Conservation (phyloP, 371 early-diverging fungal species). For the Lichtheimia corymbifera region DNA sequence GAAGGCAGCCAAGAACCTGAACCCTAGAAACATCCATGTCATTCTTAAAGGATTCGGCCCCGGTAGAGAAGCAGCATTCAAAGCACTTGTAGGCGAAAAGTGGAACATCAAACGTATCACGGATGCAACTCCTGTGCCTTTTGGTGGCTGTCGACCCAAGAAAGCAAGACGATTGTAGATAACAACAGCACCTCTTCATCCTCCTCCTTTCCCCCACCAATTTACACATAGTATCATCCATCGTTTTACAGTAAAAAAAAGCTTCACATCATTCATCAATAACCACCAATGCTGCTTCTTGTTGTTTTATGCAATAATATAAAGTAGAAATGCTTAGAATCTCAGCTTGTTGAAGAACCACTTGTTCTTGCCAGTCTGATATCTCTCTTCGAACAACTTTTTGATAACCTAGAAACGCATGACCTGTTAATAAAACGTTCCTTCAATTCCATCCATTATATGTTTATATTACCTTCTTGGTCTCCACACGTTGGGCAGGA, state of each 20-base stretch:
- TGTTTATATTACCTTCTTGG: constrained; percentile 71
- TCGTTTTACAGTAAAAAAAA: background rate
- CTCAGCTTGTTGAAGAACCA: constrained; percentile 99
- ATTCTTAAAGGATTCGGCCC: constrained; percentile 90
- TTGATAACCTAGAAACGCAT: constrained; percentile 63
- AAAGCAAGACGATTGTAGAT: constrained; percentile 85
- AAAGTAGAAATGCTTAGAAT: constrained; percentile 67
- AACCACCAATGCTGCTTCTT: background rate
- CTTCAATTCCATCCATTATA: background rate
- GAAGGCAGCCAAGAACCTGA: constrained; percentile 65
- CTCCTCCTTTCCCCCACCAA: background rate
- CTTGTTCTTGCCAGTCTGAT: constrained; percentile 98
- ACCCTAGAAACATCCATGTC: constrained; percentile 70
- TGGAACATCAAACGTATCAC: constrained; percentile 81
- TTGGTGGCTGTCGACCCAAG: constrained; percentile 93
- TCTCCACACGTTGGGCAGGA: constrained; percentile 85
- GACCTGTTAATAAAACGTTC: background rate
- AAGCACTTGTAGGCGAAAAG: constrained; percentile 72
- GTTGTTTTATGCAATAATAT: background rate
- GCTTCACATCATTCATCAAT: background rate
- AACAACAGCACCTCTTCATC: background rate
- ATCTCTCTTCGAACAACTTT: constrained; percentile 93
- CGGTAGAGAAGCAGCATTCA: constrained; percentile 90
- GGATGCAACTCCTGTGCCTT: constrained; percentile 91
- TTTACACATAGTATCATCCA: background rate